Base-by-base conservation (phyloP, 257 asterid genomes). In the Lycium ferocissimum region DNA sequence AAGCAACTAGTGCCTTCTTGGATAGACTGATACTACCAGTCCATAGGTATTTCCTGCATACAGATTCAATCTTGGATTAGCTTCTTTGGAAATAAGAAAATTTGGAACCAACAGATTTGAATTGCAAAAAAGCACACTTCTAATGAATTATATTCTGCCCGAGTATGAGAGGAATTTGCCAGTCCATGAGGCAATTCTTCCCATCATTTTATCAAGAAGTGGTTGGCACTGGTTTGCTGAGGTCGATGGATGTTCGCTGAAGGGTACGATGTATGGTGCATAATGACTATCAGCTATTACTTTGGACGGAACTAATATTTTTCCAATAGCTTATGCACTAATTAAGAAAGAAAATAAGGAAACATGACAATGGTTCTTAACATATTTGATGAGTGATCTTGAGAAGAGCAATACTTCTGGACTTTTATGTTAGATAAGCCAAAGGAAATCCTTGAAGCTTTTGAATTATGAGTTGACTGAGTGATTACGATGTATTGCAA, bases 351-450 rank as follows among this genome's bases (percentile, higher is more conserved):
- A 85, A 51, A 85, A 63, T 4, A 79, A 22, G 2, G 57, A 88
- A 4, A 54, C 70, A 7, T 88, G 85, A 78, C 67, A 4, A 1
- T 85, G 82, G 82, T 61, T 88, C 37, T 7, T 85, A 7, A 40
- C 20, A 8, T 26, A 53, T 8, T 45, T 80, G 0, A 13, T 18
- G n/a, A 59, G 49, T 1, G 85, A 88, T 35, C 58, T 83, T 47
- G 80, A 18, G 14, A 54, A 11, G 75, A 80, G n/a, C 47, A 26
- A 4, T n/a, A 38, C 15, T 45, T 17, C 2, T 70, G 66, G 22
- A 83, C 84, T 9, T 58, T 85, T 33, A 88, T 83, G 10, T 85
- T 73, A 9, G 82, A 88, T 22, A 85, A 88, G 10, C 84, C 80
- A 80, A 88, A 62, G 2, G 82, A 84, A n/a, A 7, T 87, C 2